These are phyloP conservation scores for Cucumis melo DNA, from an alignment of 306 rosid species.

Conservation along the genomic window DNA sequence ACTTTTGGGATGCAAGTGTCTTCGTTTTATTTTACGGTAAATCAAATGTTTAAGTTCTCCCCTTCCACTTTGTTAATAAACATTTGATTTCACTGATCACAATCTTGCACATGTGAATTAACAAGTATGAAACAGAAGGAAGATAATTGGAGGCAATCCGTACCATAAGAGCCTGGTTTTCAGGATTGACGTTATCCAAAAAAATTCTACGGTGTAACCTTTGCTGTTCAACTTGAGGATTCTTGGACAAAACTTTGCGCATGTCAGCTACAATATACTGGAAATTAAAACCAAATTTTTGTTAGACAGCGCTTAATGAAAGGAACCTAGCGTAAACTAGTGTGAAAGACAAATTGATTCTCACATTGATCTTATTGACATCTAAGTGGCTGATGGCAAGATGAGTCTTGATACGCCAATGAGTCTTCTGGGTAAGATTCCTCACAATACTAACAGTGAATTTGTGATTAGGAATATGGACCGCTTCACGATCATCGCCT, in stretches of 20 bases:
- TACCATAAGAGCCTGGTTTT: conserved; percentile 88
- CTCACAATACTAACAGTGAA: conserved; percentile 93
- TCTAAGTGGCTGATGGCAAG: conserved; percentile 90
- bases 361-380: conserved; percentile 85
- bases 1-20: no score
- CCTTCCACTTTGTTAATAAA: background rate
- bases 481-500: conserved; percentile 99
- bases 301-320: conserved; percentile 1
- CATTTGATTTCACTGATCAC: background rate
- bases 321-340: background rate
- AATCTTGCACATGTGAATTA: background rate
- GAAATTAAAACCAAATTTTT: conserved; percentile 12
- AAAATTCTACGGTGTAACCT: conserved; percentile 94
- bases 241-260: conserved; percentile 96
- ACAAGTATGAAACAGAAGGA: background rate
- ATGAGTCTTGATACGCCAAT: conserved; percentile 95
- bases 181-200: conserved; percentile 58
- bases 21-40: no score
- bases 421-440: conserved; percentile 90
- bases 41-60: background rate
- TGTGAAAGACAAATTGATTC: conserved; percentile 15
- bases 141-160: conserved; percentile 5
- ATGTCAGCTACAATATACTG: conserved; percentile 92
- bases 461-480: conserved; percentile 96
- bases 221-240: conserved; percentile 98